phyloP scores from a whole-genome alignment of 225 moss, liverwort and hornwort genomes.

The Neckera pumila region DNA sequence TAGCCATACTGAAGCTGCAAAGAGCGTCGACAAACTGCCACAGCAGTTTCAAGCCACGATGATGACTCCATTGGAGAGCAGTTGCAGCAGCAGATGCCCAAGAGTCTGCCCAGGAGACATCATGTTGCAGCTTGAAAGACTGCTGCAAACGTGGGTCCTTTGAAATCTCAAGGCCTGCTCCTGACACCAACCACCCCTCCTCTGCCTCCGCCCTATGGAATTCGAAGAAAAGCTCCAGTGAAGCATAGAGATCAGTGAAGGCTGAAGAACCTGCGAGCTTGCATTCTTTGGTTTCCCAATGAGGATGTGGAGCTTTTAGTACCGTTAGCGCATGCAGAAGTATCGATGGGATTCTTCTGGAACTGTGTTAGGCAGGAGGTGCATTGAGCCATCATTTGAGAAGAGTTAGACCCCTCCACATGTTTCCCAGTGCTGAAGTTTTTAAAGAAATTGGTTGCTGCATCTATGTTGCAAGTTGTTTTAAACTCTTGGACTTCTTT shows the following conservation, averaged over 20 bases:
- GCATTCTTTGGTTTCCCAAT: background rate
- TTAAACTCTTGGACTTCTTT: background rate
- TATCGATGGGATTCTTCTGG: background rate
- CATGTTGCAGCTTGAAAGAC: conserved; percentile 21
- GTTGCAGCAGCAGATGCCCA: background rate
- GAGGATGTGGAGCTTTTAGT: background rate
- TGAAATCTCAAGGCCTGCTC: background rate
- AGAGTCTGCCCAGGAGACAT: background rate
- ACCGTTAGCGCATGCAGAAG: background rate
- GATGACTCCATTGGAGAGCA: background rate
- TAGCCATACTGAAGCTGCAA: background rate
- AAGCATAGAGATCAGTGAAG: background rate
- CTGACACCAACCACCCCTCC: background rate
- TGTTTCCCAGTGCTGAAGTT: background rate
- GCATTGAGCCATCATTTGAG: background rate
- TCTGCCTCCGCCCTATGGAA: background rate
- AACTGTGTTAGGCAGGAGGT: no score
- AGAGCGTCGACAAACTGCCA: background rate
- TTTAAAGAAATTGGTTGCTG: background rate
- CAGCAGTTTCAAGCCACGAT: background rate
- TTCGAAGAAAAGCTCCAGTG: background rate
- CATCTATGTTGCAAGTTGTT: background rate
- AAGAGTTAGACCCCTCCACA: background rate
- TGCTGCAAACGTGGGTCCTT: background rate
- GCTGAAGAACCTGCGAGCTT: background rate